Evolutionary conservation across 2,329 filamentous ascomycete species (phyloP), one percentile per base, ranked within the genome.

Genomic region (Helicocarpus griseus): DNA sequence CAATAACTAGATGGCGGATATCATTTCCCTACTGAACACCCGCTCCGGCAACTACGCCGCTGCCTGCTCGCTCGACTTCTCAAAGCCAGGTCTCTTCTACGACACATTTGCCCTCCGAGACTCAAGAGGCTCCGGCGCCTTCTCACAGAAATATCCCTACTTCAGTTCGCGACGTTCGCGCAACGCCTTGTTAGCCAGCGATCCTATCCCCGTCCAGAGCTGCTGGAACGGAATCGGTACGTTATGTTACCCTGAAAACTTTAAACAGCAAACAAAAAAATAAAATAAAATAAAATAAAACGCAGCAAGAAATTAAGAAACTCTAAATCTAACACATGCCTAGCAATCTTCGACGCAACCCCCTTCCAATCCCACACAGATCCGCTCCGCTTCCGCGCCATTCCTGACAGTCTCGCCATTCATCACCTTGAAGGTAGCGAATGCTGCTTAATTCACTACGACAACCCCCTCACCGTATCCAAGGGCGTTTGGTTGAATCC

Each of bases 71-170:
- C 69, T 87, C 33, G 86, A 89, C 67, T 88, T 83, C 60, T 78
- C 81, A 55, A 77, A 79, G 50, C 79, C 82, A 0, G 80, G 85
- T 56, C 74, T 79, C 38, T 86, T 82, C 63, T 89, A 89, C 65
- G 86, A 89, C 63, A 81, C 83, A 0, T 89, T 86, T 63, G 86
- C 85, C 1, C 79, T 83, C 19, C 76, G 86, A 13, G 86, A 89
- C 59, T 69, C 73, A 2, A 77, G 86, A 53, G 84, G 85, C 1
- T 77, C 79, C 57, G 77, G 77, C 26, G 76, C 80, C 31, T 78
- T 85, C 4, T 73, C 85, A 38, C 79, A 82, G 1, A 78, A 83
- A 53, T 89, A 79, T 65, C 86, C 86, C 0, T 85, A 82, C 69
- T 56, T 57, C 36, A 48, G 43, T 21, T 52, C 56, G 2, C 49